Base-by-base conservation (phyloP, 257 asterid species). In the Plantago ovata region DNA sequence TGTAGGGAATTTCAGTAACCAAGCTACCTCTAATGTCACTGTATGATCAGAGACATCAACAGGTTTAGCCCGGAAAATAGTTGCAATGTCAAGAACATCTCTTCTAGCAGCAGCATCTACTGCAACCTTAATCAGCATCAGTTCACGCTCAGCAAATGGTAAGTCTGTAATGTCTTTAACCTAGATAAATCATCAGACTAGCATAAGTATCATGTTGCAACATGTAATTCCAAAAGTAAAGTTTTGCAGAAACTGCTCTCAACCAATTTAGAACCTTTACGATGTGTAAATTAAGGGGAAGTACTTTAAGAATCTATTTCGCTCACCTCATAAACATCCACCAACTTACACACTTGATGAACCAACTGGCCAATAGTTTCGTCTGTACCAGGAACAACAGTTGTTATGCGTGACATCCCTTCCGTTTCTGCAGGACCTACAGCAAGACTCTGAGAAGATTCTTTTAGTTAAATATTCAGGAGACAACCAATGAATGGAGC, bases 31-130 rank as follows among this genome's bases (percentile, higher is more conserved):
- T 67, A 89, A 62, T 24, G 97, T 84, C 65, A 86, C 61, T 51
- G 97, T 86, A 63, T 89, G 97, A 78, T 80, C 95, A 65, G 97
- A 89, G 36, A 89, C 95, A 70, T 89, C 97, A 39, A 89, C 90
- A 48, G 95, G 90, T 70, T 84, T 89, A 66, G 95, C 94, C 51
- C 95, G 82, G 76, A 89, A 90, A 70, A 90, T 90, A 65, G 61
- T 72, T 56, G 94, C 95, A 73, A 90, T 82, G 70, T 90, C 97
- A 50, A 90, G 97, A 51, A 86, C 94, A 50, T 84, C 83, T 81
- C 97, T 77, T 65, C 94, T 77, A 58, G 94, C 95, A 57, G 82
- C 57, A 64, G 95, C 77, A 76, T 86, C 84, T 22, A 67, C 93
- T 44, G 97, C 97, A 63, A 90, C 79, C 72, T 89, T 90, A 38